phyloP scores from a whole-genome alignment of 805 yeast genomes.

The Candida anglica region DNA sequence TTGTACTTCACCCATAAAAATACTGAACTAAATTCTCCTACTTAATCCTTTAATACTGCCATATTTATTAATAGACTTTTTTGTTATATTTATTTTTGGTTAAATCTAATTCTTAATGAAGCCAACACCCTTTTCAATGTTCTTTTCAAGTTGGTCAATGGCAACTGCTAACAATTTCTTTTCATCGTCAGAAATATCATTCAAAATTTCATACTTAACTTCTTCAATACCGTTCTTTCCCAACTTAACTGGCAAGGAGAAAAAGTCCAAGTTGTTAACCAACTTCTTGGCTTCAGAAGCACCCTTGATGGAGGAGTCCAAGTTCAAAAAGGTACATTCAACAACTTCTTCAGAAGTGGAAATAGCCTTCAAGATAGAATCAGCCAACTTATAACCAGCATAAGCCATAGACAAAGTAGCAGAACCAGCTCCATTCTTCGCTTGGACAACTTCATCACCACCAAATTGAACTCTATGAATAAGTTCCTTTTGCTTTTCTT shows the following conservation, averaged over 20 bases:
- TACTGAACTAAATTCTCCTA: no score
- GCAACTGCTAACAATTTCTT: conserved; percentile 51
- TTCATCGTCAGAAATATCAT: conserved; percentile 48
- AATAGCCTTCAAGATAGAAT: conserved; percentile 58
- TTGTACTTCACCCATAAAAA: no score
- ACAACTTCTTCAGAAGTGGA: conserved; percentile 29
- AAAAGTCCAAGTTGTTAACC: conserved; percentile 43
- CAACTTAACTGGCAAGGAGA: conserved; percentile 62
- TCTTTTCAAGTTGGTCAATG: conserved; percentile 48
- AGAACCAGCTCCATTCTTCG: conserved; percentile 80
- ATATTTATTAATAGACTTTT: neutral
- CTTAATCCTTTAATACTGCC: neutral
- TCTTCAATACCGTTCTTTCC: conserved; percentile 52
- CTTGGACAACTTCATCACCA: conserved; percentile 86
- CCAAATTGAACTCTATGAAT: conserved; percentile 90
- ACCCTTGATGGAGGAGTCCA: conserved; percentile 48
- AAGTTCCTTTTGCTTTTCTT: conserved; percentile 62
- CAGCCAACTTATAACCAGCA: conserved; percentile 76
- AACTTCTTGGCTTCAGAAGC: conserved; percentile 47
- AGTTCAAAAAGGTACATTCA: conserved; percentile 50
- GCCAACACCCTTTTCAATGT: conserved; percentile 56
- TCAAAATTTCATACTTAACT: conserved; percentile 52
- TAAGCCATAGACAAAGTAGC: conserved; percentile 86
- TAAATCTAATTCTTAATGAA: conserved; percentile 30
- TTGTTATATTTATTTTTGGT: neutral